Evolutionary conservation across 371 early-diverging fungal species (phyloP).

Genomic region (Apophysomyces ossiformis): DNA sequence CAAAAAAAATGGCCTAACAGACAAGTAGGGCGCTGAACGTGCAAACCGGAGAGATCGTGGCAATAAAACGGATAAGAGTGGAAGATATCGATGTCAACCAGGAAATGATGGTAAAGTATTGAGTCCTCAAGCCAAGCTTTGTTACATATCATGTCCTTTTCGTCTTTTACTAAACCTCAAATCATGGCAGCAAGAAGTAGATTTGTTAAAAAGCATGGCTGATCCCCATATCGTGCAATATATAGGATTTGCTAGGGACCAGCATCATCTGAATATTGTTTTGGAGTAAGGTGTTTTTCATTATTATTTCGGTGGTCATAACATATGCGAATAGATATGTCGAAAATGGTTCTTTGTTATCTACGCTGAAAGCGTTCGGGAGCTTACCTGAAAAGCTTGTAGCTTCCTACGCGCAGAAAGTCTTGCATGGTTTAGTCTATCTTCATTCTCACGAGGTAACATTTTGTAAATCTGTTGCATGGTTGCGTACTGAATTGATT

Average conservation of each 20-base stretch:
- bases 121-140: too few species aligned
- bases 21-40: conserved; percentile 71
- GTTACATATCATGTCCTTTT: background rate
- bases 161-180: conserved; percentile 17
- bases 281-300: conserved; percentile 65
- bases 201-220: conserved; percentile 66
- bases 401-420: conserved; percentile 84
- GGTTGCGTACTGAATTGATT: background rate
- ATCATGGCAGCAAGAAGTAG: conserved; percentile 64
- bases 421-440: conserved; percentile 85
- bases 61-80: conserved; percentile 82
- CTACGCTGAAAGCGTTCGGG: conserved; percentile 88
- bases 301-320: background rate
- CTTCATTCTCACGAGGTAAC: conserved; percentile 79
- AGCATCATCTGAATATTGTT: conserved; percentile 75
- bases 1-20: conserved; percentile 53
- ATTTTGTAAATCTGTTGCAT: background rate
- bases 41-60: conserved; percentile 84
- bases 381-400: conserved; percentile 89
- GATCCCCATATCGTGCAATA: conserved; percentile 88
- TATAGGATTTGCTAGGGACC: conserved; percentile 76
- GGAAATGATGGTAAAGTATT: conserved; percentile 43
- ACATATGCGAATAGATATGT: conserved; percentile 58
- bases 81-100: conserved; percentile 64
- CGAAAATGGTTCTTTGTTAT: conserved; percentile 90